Evolutionary conservation across 2,329 filamentous ascomycete species (phyloP).

Genomic region (Aureobasidium melanogenum): DNA sequence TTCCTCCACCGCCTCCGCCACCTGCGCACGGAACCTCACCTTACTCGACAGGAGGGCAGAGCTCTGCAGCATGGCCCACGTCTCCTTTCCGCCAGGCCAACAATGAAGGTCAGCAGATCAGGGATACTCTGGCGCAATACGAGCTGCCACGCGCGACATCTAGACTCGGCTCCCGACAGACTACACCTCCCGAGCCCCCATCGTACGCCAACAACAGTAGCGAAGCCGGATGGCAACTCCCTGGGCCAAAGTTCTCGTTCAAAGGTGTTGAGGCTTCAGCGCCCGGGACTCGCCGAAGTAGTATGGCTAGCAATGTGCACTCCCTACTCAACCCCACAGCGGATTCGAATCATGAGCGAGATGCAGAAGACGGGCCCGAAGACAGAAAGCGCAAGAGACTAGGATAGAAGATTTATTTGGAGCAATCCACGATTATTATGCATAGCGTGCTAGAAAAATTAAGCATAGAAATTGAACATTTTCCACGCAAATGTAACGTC

Average conservation of each 20-base stretch:
- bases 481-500: background rate
- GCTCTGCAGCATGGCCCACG: constrained; percentile 56
- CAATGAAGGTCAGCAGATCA: constrained; percentile 52
- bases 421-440: background rate
- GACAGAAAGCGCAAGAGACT: constrained; percentile 55
- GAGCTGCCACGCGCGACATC: constrained; percentile 50
- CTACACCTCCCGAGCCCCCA: constrained; percentile 35
- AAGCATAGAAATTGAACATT: background rate
- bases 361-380: constrained; percentile 53
- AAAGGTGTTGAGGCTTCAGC: constrained; percentile 43
- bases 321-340: constrained; percentile 60
- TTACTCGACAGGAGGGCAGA: constrained; percentile 52
- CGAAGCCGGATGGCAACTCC: constrained; percentile 49
- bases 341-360: constrained; percentile 48
- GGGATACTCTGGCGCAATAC: constrained; percentile 55
- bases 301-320: constrained; percentile 64
- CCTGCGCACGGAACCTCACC: constrained; percentile 46
- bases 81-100: constrained; percentile 47
- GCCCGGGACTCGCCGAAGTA: constrained; percentile 58
- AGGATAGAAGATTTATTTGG: constrained; percentile 26
- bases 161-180: constrained; percentile 39
- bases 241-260: constrained; percentile 41
- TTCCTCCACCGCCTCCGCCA: constrained; percentile 21
- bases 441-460: background rate
- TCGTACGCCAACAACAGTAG: constrained; percentile 40